phyloP scores from a whole-genome alignment of 176 grass and related monocot genomes.

The Rhynchospora pubera region DNA sequence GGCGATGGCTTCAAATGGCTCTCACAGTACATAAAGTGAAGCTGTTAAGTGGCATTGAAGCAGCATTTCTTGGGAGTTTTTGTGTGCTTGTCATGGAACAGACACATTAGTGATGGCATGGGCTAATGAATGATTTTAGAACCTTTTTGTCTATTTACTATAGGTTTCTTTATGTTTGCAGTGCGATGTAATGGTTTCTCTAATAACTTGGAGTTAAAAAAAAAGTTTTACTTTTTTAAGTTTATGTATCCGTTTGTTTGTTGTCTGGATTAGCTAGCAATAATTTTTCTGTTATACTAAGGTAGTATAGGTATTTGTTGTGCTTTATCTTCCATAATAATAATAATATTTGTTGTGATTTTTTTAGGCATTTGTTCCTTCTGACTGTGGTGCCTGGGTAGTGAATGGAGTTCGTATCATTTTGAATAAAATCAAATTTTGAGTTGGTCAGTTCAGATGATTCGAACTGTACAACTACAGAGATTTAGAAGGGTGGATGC shows the following conservation, averaged over 20 bases:
- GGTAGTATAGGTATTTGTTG: background rate
- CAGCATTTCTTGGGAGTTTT: background rate
- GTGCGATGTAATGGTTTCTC: slow-evolving; percentile 16
- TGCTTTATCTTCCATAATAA: background rate
- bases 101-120: background rate
- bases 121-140: slow-evolving; percentile 18
- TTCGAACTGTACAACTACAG: too few relatives aligned
- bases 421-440: too few relatives aligned
- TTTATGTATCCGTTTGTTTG: background rate
- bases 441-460: too few relatives aligned
- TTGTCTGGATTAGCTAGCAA: background rate
- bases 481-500: too few relatives aligned
- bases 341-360: background rate
- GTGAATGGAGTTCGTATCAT: too few relatives aligned
- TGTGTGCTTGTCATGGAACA: slow-evolving; percentile 9
- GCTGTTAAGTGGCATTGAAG: background rate
- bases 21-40: slow-evolving; percentile 64
- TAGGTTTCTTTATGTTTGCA: slow-evolving; percentile 20
- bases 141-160: slow-evolving; percentile 22
- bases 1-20: slow-evolving; percentile 62
- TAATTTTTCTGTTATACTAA: background rate
- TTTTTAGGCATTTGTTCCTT: background rate
- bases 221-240: background rate
- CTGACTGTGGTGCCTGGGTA: too few relatives aligned
- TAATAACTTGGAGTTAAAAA: slow-evolving; percentile 17